Conservation (phyloP, 352 stramenopile genomes). For the Globisporangium emineosum region DNA sequence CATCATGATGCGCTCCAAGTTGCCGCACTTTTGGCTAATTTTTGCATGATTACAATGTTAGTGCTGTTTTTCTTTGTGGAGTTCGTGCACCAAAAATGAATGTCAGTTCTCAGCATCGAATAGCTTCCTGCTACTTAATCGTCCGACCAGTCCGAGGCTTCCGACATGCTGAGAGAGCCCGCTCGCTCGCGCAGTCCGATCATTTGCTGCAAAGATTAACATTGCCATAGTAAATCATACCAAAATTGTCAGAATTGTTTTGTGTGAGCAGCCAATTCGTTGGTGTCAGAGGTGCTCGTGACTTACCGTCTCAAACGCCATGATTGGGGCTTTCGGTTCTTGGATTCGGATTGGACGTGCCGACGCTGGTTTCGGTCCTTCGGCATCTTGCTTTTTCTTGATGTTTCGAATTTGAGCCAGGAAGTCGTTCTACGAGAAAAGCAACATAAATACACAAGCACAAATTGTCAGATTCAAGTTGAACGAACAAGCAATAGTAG, state of each 20-base stretch:
- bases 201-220: constrained; percentile 62
- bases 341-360: constrained; percentile 22
- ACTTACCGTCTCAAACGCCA: constrained; percentile 60
- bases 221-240: background rate
- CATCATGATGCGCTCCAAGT: background rate
- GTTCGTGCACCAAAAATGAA: background rate
- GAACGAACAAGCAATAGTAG: background rate
- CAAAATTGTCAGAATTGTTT: constrained; percentile 7
- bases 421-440: constrained; percentile 51
- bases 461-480: background rate
- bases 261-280: background rate
- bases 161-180: constrained; percentile 80
- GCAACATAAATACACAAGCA: background rate
- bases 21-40: background rate
- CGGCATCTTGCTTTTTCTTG: constrained; percentile 75
- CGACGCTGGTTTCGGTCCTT: constrained; percentile 22
- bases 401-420: constrained; percentile 79
- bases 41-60: background rate
- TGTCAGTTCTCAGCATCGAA: background rate
- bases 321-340: constrained; percentile 52
- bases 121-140: constrained; percentile 27
- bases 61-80: background rate
- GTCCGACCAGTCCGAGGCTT: constrained; percentile 86
- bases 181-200: constrained; percentile 66
- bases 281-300: background rate